phyloP scores from a whole-genome alignment of 192 early-diverging fungal species.

The Diversispora epigaea region DNA sequence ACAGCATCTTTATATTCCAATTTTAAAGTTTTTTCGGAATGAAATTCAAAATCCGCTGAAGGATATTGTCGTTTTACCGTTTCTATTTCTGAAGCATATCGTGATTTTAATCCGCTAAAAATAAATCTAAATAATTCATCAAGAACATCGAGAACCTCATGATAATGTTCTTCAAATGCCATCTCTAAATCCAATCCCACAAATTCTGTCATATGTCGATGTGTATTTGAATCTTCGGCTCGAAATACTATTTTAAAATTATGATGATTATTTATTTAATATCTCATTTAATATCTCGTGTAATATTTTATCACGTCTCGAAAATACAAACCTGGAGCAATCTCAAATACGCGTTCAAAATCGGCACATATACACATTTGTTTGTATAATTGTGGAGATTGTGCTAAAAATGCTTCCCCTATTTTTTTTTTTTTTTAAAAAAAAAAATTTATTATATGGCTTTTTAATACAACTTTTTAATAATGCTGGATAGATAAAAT shows the following conservation, averaged over 20 bases:
- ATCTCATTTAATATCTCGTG: no score
- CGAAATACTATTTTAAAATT: slow-evolving; percentile 77
- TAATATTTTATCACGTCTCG: no score
- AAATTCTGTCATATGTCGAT: slow-evolving; percentile 99
- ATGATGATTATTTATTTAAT: background rate
- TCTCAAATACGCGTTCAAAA: slow-evolving; percentile 98
- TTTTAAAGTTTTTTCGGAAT: slow-evolving; percentile 71
- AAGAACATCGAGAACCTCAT: slow-evolving; percentile 93
- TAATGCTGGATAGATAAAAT: slow-evolving; percentile 15
- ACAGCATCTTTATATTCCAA: slow-evolving; percentile 90
- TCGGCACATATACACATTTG: slow-evolving; percentile 98
- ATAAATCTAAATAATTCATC: slow-evolving; percentile 91
- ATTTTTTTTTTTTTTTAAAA: background rate
- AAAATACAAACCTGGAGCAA: slow-evolving; percentile 57
- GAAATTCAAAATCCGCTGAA: slow-evolving; percentile 85
- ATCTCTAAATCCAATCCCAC: slow-evolving; percentile 98
- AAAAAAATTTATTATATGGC: background rate
- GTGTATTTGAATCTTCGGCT: slow-evolving; percentile 96
- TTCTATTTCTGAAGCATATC: slow-evolving; percentile 82
- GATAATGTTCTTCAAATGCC: slow-evolving; percentile 99
- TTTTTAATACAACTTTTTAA: background rate
- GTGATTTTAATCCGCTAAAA: slow-evolving; percentile 82
- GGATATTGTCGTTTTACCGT: slow-evolving; percentile 87
- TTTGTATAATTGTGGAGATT: slow-evolving; percentile 99
- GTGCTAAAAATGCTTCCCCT: slow-evolving; percentile 88